phyloP scores from a whole-genome alignment of 306 rosid species.

The Corylus avellana region DNA sequence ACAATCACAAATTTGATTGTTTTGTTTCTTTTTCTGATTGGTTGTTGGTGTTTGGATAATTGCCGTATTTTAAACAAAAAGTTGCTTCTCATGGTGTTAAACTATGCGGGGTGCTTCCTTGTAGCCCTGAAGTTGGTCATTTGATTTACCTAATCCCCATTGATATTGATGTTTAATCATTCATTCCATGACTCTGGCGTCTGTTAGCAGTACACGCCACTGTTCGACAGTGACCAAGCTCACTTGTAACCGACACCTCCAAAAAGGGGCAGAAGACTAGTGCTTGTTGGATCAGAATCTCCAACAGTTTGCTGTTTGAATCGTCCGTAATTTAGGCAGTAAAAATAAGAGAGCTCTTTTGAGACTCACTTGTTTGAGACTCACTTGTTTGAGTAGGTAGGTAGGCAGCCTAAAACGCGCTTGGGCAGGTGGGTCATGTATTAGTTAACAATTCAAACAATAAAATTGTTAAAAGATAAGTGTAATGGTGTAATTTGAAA shows the following conservation, averaged over 20 bases:
- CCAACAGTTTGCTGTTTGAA: too few species aligned
- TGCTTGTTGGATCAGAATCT: neutral
- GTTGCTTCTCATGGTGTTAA: too few species aligned
- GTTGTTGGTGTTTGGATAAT: neutral
- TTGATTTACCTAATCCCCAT: neutral
- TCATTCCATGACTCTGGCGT: neutral
- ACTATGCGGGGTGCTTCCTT: neutral
- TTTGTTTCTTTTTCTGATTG: too few species aligned
- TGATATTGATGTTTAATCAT: neutral
- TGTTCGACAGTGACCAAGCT: neutral
- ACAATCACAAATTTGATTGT: neutral
- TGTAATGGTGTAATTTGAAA: neutral
- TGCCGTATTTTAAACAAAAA: neutral
- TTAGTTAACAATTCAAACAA: too few species aligned
- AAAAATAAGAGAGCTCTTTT: too few species aligned
- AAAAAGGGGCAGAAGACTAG: neutral
- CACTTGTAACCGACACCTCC: neutral
- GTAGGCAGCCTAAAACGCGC: too few species aligned
- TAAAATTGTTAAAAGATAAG: neutral
- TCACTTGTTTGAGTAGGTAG: too few species aligned
- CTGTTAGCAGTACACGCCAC: neutral
- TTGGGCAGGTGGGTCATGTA: too few species aligned
- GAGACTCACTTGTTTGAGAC: too few species aligned
- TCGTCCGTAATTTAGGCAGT: too few species aligned
- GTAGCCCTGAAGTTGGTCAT: neutral